A percentile compares a stretch with the other conserved stretches of the same genome.
These are phyloP conservation scores for Waltiozyma sp. DNA, from an alignment of 1,139 yeast genomes.

Conservation along the genomic window DNA sequence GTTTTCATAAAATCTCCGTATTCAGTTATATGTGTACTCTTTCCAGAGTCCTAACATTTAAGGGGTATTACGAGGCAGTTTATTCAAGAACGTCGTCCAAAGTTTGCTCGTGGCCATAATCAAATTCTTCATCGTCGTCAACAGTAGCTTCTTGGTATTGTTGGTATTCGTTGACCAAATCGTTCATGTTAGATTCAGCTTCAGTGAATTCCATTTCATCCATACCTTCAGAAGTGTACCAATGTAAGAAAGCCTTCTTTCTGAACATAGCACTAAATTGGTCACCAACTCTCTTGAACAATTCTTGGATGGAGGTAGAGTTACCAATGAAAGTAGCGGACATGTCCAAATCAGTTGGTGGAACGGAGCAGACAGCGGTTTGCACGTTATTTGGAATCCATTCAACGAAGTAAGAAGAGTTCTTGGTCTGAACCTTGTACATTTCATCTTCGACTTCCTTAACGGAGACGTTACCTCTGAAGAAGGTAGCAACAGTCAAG, in stretches of 20 bases:
- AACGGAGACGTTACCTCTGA: constrained; percentile 96
- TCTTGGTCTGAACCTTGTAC: constrained; percentile 83
- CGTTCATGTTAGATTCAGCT: constrained; percentile 92
- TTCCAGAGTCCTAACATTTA: too few species aligned
- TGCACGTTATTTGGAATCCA: constrained; percentile 99
- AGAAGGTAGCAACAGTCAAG: constrained; percentile 94
- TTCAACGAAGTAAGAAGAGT: constrained; percentile 92
- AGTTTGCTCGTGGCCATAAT: constrained; percentile 25
- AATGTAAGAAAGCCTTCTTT: constrained; percentile 97
- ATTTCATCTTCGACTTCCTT: constrained; percentile 96
- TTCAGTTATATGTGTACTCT: too few species aligned
- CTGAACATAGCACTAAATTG: constrained; percentile 96
- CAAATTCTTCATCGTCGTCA: constrained; percentile 72
- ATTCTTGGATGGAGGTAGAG: constrained; percentile 96
- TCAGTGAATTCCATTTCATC: constrained; percentile 88
- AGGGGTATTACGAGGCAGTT: neutral
- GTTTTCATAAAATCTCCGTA: too few species aligned
- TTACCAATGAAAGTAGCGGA: constrained; percentile 94
- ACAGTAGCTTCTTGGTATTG: constrained; percentile 92
- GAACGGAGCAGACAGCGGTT: constrained; percentile 96
- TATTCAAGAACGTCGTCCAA: constrained; percentile 20
- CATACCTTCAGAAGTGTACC: constrained; percentile 98
- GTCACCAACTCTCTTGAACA: constrained; percentile 94
- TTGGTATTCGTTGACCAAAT: constrained; percentile 86
- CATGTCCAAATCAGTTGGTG: constrained; percentile 78